A percentile compares a stretch with the other conserved stretches of the same genome.
These are phyloP conservation scores for Phytophthora hybrid DNA, from an alignment of 352 stramenopile species.

Conservation along the genomic window DNA sequence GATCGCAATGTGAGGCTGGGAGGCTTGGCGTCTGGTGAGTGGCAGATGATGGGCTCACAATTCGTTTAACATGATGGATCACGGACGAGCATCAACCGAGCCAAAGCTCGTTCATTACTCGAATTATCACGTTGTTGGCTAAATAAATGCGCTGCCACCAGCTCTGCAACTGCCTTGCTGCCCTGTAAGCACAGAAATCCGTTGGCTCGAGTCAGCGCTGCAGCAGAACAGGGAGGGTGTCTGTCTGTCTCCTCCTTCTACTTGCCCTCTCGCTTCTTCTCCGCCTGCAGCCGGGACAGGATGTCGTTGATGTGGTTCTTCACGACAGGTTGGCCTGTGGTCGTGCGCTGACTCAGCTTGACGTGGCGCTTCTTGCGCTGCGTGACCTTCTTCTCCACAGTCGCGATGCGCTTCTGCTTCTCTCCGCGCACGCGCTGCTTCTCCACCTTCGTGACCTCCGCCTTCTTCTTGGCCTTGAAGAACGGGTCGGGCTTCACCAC, in stretches of 20 bases:
- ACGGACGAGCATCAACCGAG: conserved; percentile 7
- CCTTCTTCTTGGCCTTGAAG: conserved; percentile 88
- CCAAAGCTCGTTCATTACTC: conserved; percentile 25
- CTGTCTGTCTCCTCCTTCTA: conserved; percentile 12
- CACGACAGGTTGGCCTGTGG: conserved; percentile 82
- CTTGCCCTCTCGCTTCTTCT: conserved; percentile 50
- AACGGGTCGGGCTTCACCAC: conserved; percentile 77
- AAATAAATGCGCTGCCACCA: conserved; percentile 32
- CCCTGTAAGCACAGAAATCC: not conserved
- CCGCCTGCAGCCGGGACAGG: conserved; percentile 68
- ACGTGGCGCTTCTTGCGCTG: conserved; percentile 90
- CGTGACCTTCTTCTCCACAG: conserved; percentile 79
- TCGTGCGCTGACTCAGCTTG: conserved; percentile 83
- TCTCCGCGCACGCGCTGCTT: conserved; percentile 52
- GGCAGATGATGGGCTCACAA: conserved; percentile 13
- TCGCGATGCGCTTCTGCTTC: conserved; percentile 57
- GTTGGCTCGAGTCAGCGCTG: not conserved
- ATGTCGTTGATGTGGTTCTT: conserved; percentile 90
- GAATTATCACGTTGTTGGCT: conserved; percentile 33
- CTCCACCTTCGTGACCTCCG: conserved; percentile 59
- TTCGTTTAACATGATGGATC: conserved; percentile 24
- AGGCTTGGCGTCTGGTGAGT: not conserved
- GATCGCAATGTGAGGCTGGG: conserved; percentile 19
- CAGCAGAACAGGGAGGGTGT: not conserved
- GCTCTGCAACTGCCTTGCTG: conserved; percentile 4